These are phyloP conservation scores for Vicia villosa DNA, from an alignment of 306 rosid species.

Conservation along the genomic window DNA sequence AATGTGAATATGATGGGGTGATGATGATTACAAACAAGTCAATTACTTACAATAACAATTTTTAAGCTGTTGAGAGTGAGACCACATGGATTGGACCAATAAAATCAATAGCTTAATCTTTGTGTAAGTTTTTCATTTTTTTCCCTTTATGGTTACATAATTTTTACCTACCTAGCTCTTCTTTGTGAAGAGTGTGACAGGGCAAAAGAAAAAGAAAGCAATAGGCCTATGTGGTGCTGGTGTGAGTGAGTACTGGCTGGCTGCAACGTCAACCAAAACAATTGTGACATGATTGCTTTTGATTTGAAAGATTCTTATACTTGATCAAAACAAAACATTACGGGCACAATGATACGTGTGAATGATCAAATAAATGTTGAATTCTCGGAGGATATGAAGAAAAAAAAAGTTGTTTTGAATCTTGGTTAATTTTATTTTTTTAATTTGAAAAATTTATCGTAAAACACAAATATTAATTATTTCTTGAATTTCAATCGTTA, in stretches of 20 bases:
- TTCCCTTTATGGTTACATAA: not conserved
- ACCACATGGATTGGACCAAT: constrained; percentile 34
- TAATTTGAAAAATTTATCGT: too few species aligned
- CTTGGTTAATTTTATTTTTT: too few species aligned
- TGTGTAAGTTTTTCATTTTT: not conserved
- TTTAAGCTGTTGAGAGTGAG: constrained; percentile 27
- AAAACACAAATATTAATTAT: too few species aligned
- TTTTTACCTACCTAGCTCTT: not conserved
- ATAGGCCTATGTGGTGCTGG: not conserved
- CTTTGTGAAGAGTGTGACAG: constrained; percentile 14
- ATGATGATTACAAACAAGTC: constrained; percentile 47
- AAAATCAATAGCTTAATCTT: constrained; percentile 6
- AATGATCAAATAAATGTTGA: not conserved
- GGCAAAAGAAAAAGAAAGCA: constrained; percentile 39
- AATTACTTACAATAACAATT: constrained; percentile 30
- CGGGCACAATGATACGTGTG: not conserved
- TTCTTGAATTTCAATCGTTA: too few species aligned
- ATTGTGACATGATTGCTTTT: constrained; percentile 33
- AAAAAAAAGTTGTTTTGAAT: too few species aligned
- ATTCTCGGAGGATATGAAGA: too few species aligned
- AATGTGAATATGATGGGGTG: constrained; percentile 23
- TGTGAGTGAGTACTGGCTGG: not conserved
- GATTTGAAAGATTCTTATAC: constrained; percentile 47
- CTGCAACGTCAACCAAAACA: constrained; percentile 5
- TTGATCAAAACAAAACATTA: constrained; percentile 38